Percentiles rank a stretch among this genome's conserved stretches.
phyloP scores from a whole-genome alignment of 1,139 yeast genomes.

The Schizosaccharomyces versatilis region DNA sequence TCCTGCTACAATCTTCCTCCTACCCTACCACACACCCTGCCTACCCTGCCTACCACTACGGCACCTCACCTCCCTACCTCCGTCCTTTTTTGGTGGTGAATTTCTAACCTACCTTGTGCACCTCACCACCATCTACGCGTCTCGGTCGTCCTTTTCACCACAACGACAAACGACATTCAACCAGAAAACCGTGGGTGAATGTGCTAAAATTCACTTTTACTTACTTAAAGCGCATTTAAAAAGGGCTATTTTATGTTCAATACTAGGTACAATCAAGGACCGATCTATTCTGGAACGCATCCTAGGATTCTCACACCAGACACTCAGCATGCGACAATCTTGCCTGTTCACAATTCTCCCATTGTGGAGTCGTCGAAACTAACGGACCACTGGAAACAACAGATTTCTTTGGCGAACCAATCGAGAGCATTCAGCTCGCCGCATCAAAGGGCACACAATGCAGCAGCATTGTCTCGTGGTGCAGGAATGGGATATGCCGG shows the following conservation, averaged over 20 bases:
- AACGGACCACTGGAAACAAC: slow-evolving; percentile 2
- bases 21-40: no score
- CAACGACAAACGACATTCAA: no score
- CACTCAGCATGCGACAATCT: neutral
- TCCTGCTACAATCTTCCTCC: no score
- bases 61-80: no score
- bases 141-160: no score
- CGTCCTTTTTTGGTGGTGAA: no score
- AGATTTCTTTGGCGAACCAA: neutral
- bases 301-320: slow-evolving; percentile 2
- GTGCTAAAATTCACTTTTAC: no score
- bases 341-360: neutral
- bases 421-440: slow-evolving; percentile 2
- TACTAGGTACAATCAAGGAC: slow-evolving; percentile 2
- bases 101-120: no score
- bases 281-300: slow-evolving; percentile 1
- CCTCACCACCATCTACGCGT: no score
- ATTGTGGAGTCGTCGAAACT: neutral
- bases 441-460: slow-evolving; percentile 2
- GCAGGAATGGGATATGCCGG: neutral
- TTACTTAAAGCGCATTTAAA: no score
- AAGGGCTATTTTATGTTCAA: neutral
- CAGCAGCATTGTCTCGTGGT: neutral
- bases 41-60: no score
- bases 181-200: no score